Percentiles rank a stretch among this genome's conserved stretches.
Evolutionary conservation across 768 basidiomycete species (phyloP).

Genomic region (Sporobolomyces roseus): DNA sequence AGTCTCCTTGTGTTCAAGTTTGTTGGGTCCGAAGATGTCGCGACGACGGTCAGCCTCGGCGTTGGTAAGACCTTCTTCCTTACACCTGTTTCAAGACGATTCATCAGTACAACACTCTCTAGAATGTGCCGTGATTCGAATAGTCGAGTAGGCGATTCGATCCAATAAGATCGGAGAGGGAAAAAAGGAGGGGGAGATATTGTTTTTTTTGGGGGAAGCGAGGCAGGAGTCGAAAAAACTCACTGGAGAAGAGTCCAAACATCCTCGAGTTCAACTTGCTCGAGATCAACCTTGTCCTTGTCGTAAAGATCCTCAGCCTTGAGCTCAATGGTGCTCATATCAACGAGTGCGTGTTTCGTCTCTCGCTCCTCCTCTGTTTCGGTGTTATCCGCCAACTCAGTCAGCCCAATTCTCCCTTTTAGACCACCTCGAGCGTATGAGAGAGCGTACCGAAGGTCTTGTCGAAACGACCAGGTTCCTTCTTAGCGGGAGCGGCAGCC

Average conservation of each 20-base stretch:
- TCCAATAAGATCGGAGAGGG: not conserved
- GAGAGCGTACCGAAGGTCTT: conserved; percentile 38
- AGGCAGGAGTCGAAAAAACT: conserved; percentile 17
- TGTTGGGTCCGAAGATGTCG: conserved; percentile 94
- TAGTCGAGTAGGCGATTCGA: too few relatives aligned
- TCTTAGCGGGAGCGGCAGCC: conserved; percentile 33
- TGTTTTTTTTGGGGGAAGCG: not conserved
- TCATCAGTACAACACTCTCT: too few relatives aligned
- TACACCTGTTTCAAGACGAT: too few relatives aligned
- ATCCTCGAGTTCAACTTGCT: conserved; percentile 92
- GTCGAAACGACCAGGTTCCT: conserved; percentile 40
- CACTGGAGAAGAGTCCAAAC: conserved; percentile 88
- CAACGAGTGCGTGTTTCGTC: conserved; percentile 65
- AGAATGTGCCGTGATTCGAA: too few relatives aligned
- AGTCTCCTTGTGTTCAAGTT: conserved; percentile 82
- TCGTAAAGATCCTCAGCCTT: conserved; percentile 73
- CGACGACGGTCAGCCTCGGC: conserved; percentile 79
- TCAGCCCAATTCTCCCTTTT: too few relatives aligned
- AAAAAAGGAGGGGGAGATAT: too few relatives aligned
- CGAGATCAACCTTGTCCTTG: conserved; percentile 92
- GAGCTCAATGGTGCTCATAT: conserved; percentile 84
- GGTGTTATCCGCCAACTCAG: not conserved
- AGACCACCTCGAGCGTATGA: too few relatives aligned
- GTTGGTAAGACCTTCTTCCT: conserved; percentile 67
- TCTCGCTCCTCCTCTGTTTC: conserved; percentile 38